Base-by-base conservation (phyloP, 1,139 yeast genomes). In the Lodderomyces jiufengensis region DNA sequence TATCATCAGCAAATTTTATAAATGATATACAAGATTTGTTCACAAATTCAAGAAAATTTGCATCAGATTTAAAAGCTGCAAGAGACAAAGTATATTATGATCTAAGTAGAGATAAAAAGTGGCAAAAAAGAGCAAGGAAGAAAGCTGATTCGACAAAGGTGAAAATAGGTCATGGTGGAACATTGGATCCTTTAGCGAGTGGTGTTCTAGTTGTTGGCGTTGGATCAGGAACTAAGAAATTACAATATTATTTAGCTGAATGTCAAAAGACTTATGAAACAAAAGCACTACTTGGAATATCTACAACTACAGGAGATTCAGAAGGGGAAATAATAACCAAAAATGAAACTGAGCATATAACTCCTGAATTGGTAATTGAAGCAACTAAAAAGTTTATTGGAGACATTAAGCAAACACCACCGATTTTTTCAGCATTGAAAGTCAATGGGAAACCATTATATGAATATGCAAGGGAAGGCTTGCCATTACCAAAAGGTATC, bases 101-200 rank as follows among this genome's bases (percentile, higher is more conserved):
- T 55, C 65, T 56, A 57, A 73, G 50, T 55, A 70, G 57, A 56
- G 77, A 49, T 63, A 70, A 46, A 58, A 74, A 59, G 57, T 66
- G 62, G 55, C 67, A 46, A 59, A 61, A 56, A 51, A 63, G 57
- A 54, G 71, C 60, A 49, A 68, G 47, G 38, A 70, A 78, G 40
- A 71, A 71, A 37, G 64, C 73, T 24, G 61, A 73, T 32, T 61
- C 75, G n/a, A 33, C 45, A 9, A 80, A 79, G 50, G 77, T 90
- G 22, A 92, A 94, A 54, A 83, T 92, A 66, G 99, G 99, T 1
- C 99, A 94, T 59, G 99, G 98, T 6, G 99, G 99, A 5, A 92
- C 99, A 0, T 67, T 94, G 31, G 99, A 94, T 53, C 97, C 97
- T 0, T 60, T 87, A 39, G 99, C 99, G 0, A 80, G 88, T 22